A percentile compares a stretch with the other conserved stretches of the same genome.
phyloP scores from a whole-genome alignment of 495 filamentous ascomycete species.

The Talaromyces liani region DNA sequence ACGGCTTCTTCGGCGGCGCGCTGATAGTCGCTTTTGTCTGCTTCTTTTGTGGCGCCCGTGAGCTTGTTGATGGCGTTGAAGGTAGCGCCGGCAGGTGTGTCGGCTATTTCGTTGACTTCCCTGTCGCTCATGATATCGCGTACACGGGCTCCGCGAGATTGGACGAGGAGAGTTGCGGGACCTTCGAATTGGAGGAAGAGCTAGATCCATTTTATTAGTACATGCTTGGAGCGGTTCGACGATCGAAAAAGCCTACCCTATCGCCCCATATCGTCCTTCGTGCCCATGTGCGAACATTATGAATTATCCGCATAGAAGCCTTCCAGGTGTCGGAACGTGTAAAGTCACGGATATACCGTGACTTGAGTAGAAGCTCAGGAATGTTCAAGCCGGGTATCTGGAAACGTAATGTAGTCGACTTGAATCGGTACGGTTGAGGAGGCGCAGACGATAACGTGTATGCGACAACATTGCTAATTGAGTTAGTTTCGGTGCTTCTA shows the following conservation, averaged over 20 bases:
- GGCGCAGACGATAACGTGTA: constrained; percentile 64
- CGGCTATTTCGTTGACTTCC: constrained; percentile 83
- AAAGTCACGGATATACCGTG: constrained; percentile 65
- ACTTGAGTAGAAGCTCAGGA: constrained; percentile 46
- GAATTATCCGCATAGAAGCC: constrained; percentile 49
- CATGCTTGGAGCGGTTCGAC: not conserved
- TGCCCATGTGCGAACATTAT: constrained; percentile 61
- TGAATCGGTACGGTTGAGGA: constrained; percentile 78
- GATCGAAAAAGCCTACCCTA: constrained; percentile 39
- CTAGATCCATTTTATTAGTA: constrained; percentile 24
- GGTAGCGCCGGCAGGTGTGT: constrained; percentile 47
- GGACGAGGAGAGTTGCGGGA: constrained; percentile 75
- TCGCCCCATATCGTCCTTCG: constrained; percentile 90
- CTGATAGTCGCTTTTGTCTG: constrained; percentile 10
- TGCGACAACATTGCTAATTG: constrained; percentile 70
- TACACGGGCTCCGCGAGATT: constrained; percentile 68
- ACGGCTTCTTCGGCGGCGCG: constrained; percentile 18
- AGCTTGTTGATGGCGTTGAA: constrained; percentile 46
- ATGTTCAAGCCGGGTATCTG: constrained; percentile 64
- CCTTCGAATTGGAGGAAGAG: constrained; percentile 86
- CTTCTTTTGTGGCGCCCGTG: constrained; percentile 4
- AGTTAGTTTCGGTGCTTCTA: not conserved
- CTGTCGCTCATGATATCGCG: constrained; percentile 65
- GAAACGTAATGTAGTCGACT: constrained; percentile 64
- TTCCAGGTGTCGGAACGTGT: constrained; percentile 64